A percentile compares a stretch with the other conserved stretches of the same genome.
phyloP scores from a whole-genome alignment of 805 yeast species.

The Sugiyamaella smithiae region DNA sequence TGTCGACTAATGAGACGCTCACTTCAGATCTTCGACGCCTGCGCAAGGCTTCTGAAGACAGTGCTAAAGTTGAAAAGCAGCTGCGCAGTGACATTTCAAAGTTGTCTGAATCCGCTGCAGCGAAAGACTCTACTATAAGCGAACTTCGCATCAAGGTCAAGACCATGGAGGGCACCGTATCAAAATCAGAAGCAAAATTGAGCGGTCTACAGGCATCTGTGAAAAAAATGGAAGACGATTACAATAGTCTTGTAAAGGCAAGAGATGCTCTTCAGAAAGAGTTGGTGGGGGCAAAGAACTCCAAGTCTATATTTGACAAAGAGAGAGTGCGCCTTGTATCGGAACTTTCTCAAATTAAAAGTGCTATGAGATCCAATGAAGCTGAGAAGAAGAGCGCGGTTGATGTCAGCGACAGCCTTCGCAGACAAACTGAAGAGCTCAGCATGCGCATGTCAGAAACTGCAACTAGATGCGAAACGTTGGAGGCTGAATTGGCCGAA shows the following conservation, averaged over 20 bases:
- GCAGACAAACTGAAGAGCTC: slow-evolving; percentile 34
- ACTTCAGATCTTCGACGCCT: slow-evolving; percentile 5
- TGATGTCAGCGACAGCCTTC: slow-evolving; percentile 22
- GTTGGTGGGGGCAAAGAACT: slow-evolving; percentile 7
- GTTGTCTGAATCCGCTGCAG: slow-evolving; percentile 38
- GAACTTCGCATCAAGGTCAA: slow-evolving; percentile 40
- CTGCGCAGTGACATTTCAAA: slow-evolving; percentile 34
- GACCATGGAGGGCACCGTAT: slow-evolving; percentile 37
- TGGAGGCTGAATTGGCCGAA: slow-evolving; percentile 83
- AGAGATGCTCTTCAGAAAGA: slow-evolving; percentile 16
- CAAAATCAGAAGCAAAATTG: slow-evolving; percentile 33
- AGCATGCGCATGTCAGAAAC: slow-evolving; percentile 65
- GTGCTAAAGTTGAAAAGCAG: slow-evolving; percentile 7
- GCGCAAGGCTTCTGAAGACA: neutral
- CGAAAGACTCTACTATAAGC: slow-evolving; percentile 43
- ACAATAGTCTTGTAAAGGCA: neutral
- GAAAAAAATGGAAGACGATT: slow-evolving; percentile 6
- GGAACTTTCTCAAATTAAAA: slow-evolving; percentile 18
- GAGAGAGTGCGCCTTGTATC: slow-evolving; percentile 19
- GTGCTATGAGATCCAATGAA: slow-evolving; percentile 14
- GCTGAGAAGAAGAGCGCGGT: slow-evolving; percentile 18
- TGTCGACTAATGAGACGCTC: slow-evolving; percentile 6
- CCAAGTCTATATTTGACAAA: slow-evolving; percentile 17
- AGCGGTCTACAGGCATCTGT: slow-evolving; percentile 13
- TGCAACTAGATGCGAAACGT: slow-evolving; percentile 53